A percentile compares a stretch with the other conserved stretches of the same genome.
Evolutionary conservation across 78 protist genomes (phyloP).

Genomic region (Chrysochromulina tobinii): DNA sequence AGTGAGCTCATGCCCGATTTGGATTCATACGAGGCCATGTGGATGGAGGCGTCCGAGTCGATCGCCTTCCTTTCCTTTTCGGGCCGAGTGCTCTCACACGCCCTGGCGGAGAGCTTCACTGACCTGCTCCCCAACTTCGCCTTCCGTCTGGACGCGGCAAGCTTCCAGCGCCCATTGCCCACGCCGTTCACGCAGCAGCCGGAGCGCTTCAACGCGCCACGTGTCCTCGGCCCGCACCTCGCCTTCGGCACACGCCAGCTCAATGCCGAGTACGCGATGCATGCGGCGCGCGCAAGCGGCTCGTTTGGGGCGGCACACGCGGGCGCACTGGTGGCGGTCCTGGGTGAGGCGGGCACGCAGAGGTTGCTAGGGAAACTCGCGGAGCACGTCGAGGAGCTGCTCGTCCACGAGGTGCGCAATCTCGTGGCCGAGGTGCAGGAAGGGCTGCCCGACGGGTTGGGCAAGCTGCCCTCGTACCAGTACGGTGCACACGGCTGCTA

Average conservation of each 20-base stretch:
- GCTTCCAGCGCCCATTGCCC: constrained; percentile 74
- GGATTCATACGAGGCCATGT: constrained; percentile 72
- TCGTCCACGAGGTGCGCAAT: constrained; percentile 42
- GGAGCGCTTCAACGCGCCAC: constrained; percentile 55
- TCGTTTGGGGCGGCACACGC: neutral
- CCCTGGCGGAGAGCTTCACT: neutral
- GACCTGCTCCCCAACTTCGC: constrained; percentile 76
- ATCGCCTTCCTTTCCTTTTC: constrained; percentile 67
- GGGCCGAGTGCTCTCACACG: constrained; percentile 74
- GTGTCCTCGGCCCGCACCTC: constrained; percentile 29
- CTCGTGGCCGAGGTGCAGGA: constrained; percentile 67
- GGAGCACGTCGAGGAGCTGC: neutral
- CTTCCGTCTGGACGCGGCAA: constrained; percentile 58
- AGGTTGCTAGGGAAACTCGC: neutral
- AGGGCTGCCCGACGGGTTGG: no score
- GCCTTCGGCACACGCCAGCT: constrained; percentile 58
- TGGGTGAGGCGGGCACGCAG: constrained; percentile 4
- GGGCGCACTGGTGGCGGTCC: neutral
- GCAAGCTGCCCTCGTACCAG: constrained; percentile 62
- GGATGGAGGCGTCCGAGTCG: constrained; percentile 72
- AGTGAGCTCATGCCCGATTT: constrained; percentile 45
- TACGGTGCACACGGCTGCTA: constrained; percentile 61
- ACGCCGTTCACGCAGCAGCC: constrained; percentile 26
- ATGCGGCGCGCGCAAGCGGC: neutral
- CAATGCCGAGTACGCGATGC: neutral